Evolutionary conservation across 2,329 filamentous ascomycete species (phyloP), one percentile per base, ranked within the genome.

Genomic region (Chaetomiaceae sp.): DNA sequence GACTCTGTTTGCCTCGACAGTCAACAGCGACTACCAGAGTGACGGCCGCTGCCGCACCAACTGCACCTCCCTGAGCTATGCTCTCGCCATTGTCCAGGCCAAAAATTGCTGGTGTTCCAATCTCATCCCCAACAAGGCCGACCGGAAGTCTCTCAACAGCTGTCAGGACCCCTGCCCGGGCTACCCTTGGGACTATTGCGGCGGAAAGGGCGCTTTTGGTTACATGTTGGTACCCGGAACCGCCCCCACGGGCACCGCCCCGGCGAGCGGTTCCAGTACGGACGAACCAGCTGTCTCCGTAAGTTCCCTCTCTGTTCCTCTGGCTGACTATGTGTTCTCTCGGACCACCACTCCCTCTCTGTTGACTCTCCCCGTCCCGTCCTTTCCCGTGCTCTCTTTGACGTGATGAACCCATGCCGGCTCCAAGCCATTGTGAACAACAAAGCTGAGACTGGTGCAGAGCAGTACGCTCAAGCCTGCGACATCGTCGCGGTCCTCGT

Each of bases 21-120:
- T 80, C 56, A 62, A 65, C 27, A 78, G 73, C 55, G 76, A 75
- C 57, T 85, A 68, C 55, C 85, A 89, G 65, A 86, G 85, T 17
- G 82, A 88, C 59, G 86, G 86, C 25, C 75, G 82, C 12, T 92
- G 87, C 64, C 69, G 73, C 44, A 70, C 78, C 43, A 75, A 75
- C 43, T 92, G 87, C 68, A 60, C 67, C 21, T 61, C 63, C 17
- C 58, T 60, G 20, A 59, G 73, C 14, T 86, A 75, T 57, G 85
- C 86, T 34, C 87, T 84, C 55, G 86, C 85, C 57, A 73, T 92
- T 42, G 71, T 90, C 1, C 78, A 88, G 59, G 74, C 68, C 14
- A 71, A 79, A 27, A 67, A 74, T 45, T 92, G 87, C 64, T 92
- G 86, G 86, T 92, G 87, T 65, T 84, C 85, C 33, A 77, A 89